Evolutionary conservation across 140 eudicot genomes (phyloP).

Genomic region (Ambrosia hybrid): DNA sequence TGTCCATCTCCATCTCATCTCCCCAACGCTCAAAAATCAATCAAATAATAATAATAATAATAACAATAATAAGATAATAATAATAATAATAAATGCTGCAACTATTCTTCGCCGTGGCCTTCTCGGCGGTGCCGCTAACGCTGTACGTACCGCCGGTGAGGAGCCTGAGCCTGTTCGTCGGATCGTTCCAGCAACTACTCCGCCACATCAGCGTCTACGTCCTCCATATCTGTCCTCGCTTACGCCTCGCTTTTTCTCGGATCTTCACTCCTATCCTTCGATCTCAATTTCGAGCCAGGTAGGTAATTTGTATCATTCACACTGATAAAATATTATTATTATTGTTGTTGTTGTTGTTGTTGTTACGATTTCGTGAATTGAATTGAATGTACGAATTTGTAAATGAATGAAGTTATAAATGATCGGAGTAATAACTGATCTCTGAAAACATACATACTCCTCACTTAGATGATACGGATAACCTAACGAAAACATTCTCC

Average conservation of each 20-base stretch:
- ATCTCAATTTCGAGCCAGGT: constrained; percentile 36
- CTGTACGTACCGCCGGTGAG: constrained; percentile 76
- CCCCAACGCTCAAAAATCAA: constrained; percentile 15
- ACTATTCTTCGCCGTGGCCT: constrained; percentile 69
- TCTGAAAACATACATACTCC: no score
- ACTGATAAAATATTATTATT: no score
- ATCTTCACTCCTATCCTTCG: constrained; percentile 33
- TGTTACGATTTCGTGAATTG: not conserved
- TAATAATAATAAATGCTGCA: constrained; percentile 42
- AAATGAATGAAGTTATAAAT: not conserved
- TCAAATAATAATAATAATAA: no score
- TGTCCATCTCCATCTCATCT: constrained; percentile 1
- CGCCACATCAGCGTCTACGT: constrained; percentile 43
- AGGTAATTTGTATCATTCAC: no score
- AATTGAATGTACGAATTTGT: not conserved
- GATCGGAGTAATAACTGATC: not conserved
- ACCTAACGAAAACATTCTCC: no score
- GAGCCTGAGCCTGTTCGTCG: constrained; percentile 57
- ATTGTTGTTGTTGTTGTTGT: no score
- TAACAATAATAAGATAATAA: not conserved
- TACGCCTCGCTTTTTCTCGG: constrained; percentile 44
- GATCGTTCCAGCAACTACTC: constrained; percentile 42
- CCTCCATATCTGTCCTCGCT: constrained; percentile 47
- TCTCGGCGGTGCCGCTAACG: constrained; percentile 79
- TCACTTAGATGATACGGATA: no score